These are phyloP conservation scores for Trichoderma semiorbis DNA, from an alignment of 2,329 filamentous ascomycete genomes.

Conservation along the genomic window DNA sequence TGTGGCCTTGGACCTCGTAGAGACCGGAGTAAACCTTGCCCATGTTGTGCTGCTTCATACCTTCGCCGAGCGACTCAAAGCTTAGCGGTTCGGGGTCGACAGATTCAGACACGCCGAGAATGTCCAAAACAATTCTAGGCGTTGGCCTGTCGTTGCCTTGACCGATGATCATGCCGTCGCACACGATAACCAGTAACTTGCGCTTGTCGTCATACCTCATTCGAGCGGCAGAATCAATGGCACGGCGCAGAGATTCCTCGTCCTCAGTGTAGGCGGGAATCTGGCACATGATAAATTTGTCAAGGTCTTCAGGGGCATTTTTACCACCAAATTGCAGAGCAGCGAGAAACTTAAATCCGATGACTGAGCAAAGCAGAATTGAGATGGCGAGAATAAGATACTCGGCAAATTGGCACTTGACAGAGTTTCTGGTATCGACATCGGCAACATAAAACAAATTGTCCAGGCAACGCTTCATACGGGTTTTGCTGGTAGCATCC, in stretches of 20 bases:
- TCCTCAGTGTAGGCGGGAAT: constrained; percentile 98
- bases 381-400: constrained; percentile 89
- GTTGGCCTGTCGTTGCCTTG: constrained; percentile 96
- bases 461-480: constrained; percentile 81
- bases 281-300: constrained; percentile 98
- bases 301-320: constrained; percentile 89
- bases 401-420: constrained; percentile 78
- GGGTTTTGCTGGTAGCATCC: constrained; percentile 50
- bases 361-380: constrained; percentile 72
- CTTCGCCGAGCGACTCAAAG: constrained; percentile 94
- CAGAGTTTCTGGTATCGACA: constrained; percentile 84
- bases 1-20: constrained; percentile 96
- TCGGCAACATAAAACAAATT: constrained; percentile 94
- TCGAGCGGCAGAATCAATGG: constrained; percentile 90
- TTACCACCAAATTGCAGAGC: constrained; percentile 91
- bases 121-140: constrained; percentile 92
- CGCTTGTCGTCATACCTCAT: constrained; percentile 99
- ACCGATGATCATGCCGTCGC: constrained; percentile 99
- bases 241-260: constrained; percentile 92
- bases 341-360: constrained; percentile 94
- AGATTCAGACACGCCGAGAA: constrained; percentile 88
- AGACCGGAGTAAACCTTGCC: constrained; percentile 97
- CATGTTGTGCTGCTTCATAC: constrained; percentile 98
- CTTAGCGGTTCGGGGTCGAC: constrained; percentile 94
- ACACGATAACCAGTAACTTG: constrained; percentile 87